Conservation (phyloP, 805 yeast species). For the Teunomyces funiuensis region DNA sequence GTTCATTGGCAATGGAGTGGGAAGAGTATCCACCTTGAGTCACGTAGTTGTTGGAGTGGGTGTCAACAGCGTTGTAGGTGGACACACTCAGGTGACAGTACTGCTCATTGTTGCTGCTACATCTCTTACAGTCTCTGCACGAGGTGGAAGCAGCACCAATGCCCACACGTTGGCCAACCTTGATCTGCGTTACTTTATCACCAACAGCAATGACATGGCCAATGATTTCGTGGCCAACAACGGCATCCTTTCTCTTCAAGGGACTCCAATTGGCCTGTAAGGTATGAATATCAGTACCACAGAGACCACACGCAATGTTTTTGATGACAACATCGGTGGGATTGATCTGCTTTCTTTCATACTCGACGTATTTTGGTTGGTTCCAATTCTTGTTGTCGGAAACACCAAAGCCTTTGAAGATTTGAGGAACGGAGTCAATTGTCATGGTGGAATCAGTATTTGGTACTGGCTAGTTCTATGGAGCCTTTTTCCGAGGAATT, state of each 20-base stretch:
- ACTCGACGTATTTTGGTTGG: conserved; percentile 51
- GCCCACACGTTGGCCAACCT: conserved; percentile 76
- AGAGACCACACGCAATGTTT: conserved; percentile 38
- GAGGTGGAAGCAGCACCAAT: conserved; percentile 69
- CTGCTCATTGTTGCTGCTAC: conserved; percentile 24
- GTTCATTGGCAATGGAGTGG: conserved; percentile 62
- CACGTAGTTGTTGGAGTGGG: conserved; percentile 43
- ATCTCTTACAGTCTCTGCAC: conserved; percentile 42
- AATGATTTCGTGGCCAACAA: conserved; percentile 50
- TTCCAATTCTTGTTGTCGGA: conserved; percentile 51
- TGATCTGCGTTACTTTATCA: conserved; percentile 47
- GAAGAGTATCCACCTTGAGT: conserved; percentile 69
- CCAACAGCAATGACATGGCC: conserved; percentile 53
- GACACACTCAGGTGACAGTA: conserved; percentile 33
- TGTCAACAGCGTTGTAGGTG: conserved; percentile 24
- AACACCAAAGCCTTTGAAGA: conserved; percentile 62
- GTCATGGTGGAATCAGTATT: neutral
- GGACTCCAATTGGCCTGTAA: conserved; percentile 53
- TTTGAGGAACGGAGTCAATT: conserved; percentile 41
- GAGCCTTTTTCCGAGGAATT: no score
- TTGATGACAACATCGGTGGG: conserved; percentile 18
- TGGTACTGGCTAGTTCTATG: no score
- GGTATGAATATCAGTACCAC: conserved; percentile 60
- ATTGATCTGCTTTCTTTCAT: conserved; percentile 42
- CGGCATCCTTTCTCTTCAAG: conserved; percentile 28